phyloP scores from a whole-genome alignment of 768 basidiomycete genomes.

The Podaxis rugospora region DNA sequence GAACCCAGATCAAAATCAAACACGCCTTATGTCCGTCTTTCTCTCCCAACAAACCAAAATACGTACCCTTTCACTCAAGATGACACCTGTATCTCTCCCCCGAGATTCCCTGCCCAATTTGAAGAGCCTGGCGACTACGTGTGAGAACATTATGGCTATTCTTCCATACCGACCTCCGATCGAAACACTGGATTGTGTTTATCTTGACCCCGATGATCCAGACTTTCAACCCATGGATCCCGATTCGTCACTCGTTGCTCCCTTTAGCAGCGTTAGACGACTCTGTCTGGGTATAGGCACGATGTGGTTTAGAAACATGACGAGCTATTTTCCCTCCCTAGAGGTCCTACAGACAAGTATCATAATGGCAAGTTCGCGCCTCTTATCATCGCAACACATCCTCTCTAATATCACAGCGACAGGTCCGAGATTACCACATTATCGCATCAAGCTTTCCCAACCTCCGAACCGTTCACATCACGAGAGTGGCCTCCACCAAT shows the following conservation, averaged over 20 bases:
- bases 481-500: background rate
- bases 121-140: background rate
- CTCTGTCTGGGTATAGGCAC: background rate
- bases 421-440: background rate
- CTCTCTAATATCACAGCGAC: background rate
- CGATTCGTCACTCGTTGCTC: background rate
- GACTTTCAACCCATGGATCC: slow-evolving; percentile 2
- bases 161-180: background rate
- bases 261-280: background rate
- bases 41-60: background rate
- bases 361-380: background rate
- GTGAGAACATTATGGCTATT: background rate
- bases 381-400: background rate
- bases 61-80: background rate
- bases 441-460: background rate
- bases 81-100: background rate
- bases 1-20: background rate
- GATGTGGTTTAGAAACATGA: slow-evolving; percentile 3
- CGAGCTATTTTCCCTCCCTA: background rate
- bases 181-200: background rate
- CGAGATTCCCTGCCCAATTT: background rate
- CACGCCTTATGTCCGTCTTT: background rate
- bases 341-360: background rate
- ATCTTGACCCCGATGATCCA: background rate
- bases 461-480: slow-evolving; percentile 1